Percentiles rank a stretch among this genome's conserved stretches.
Evolutionary conservation across 2,329 filamentous ascomycete genomes (phyloP).

Genomic region (Xylariaceae sp.): DNA sequence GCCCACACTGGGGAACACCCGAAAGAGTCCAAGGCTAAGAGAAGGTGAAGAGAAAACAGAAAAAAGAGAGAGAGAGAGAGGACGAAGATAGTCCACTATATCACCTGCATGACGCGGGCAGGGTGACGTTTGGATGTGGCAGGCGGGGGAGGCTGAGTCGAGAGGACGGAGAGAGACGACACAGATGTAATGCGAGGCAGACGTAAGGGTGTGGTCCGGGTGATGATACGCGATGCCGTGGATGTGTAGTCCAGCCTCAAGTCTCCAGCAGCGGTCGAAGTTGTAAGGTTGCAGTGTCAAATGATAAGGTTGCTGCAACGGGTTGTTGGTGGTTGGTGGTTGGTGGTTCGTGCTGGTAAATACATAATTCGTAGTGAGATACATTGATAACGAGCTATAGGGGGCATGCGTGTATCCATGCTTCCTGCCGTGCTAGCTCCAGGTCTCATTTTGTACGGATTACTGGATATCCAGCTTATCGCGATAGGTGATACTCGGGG

Average conservation of each 20-base stretch:
- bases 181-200: background rate
- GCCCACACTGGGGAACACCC: conserved; percentile 15
- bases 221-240: conserved; percentile 5
- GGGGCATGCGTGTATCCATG: background rate
- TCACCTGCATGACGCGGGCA: conserved; percentile 27
- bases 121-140: background rate
- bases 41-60: background rate
- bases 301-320: background rate
- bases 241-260: background rate
- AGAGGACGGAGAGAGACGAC: background rate
- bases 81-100: conserved; percentile 19
- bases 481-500: too few relatives aligned
- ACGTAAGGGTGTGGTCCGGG: background rate
- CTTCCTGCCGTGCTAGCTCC: background rate
- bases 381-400: background rate
- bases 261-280: background rate
- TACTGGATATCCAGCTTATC: background rate
- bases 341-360: background rate
- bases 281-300: background rate
- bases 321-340: background rate
- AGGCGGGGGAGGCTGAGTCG: background rate
- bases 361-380: background rate
- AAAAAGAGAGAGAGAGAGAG: background rate
- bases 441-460: background rate
- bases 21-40: conserved; percentile 7